Base-by-base conservation (phyloP, 139 green algal species). In the Picochlorum sp. region DNA sequence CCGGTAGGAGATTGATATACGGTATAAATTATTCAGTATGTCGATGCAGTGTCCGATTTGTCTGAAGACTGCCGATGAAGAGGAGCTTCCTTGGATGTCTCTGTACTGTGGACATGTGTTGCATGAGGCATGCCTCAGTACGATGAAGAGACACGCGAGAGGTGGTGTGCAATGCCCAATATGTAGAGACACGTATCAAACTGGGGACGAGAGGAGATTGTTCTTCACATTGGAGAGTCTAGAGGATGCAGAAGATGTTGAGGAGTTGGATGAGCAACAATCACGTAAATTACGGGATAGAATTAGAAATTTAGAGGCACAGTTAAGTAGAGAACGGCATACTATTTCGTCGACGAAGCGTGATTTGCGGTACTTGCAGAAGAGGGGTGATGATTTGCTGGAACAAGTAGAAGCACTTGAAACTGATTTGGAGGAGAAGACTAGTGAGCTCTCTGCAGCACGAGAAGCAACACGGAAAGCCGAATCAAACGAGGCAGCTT, bases 31-130 rank as follows among this genome's bases (percentile, higher is more conserved):
- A 11, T 41, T 13, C 8, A 41, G 8, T 41, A 41, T 41, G 34
- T 41, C 34, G 34, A 41, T 41, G 34, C 34, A 41, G 8, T 41
- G 34, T 41, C 34, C 34, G 7, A 41, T 41, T 41, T 41, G 34
- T 41, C 34, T 41, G 7, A 41, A 41, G 34, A 41, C 34, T 41
- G 34, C 34, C 15, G 7, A 59, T 30, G 51, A 59, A 15, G 23
- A 59, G n/a, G 47, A 54, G 47, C 16, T 26, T 20, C 47, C 18
- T 28, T 14, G 20, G 6, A 54, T 20, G 21, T 50, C 65, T n/a
- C 18, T 51, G 15, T 28, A n/a, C 6, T 76, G 69, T 45, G 69
- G 69, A 18, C 69, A 76, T 34, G 61, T 76, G 26, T 66, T 76
- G 37, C 69, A 76, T 52, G 54, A 56, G 1, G 49, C 56, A 47